These are phyloP conservation scores for Ploettnerulaceae sp. DNA, from an alignment of 2,329 filamentous ascomycete species.

Conservation along the genomic window DNA sequence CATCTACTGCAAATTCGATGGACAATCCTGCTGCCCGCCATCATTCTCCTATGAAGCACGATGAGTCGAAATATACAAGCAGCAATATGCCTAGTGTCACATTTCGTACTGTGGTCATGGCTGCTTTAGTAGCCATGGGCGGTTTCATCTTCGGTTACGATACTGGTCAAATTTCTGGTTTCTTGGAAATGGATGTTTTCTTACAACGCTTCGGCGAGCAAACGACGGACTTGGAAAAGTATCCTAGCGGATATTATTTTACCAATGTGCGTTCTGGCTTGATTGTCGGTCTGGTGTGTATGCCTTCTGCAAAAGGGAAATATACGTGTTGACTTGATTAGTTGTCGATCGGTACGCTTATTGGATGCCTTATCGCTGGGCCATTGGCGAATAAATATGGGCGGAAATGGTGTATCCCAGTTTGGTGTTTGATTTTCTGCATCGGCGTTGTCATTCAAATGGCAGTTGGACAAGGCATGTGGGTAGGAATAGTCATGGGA, in stretches of 20 bases:
- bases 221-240: slow-evolving; percentile 20
- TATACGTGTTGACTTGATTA: slow-evolving; percentile 45
- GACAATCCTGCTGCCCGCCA: too few relatives aligned
- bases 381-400: slow-evolving; percentile 61
- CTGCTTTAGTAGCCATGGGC: slow-evolving; percentile 27
- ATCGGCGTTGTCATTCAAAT: slow-evolving; percentile 64
- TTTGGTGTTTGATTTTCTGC: slow-evolving; percentile 53
- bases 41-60: too few relatives aligned
- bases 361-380: slow-evolving; percentile 71
- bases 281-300: slow-evolving; percentile 50
- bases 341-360: slow-evolving; percentile 73
- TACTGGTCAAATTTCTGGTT: slow-evolving; percentile 45
- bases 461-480: slow-evolving; percentile 46
- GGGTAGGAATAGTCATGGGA: slow-evolving; percentile 60
- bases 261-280: slow-evolving; percentile 57
- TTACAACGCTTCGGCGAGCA: slow-evolving; percentile 47
- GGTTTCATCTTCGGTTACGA: slow-evolving; percentile 35
- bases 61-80: too few relatives aligned
- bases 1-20: slow-evolving; percentile 11
- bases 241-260: slow-evolving; percentile 39
- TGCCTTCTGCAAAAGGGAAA: slow-evolving; percentile 19
- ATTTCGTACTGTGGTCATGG: slow-evolving; percentile 25
- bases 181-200: slow-evolving; percentile 57
- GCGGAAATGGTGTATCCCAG: slow-evolving; percentile 52
- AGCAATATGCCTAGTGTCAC: slow-evolving; percentile 10